Conservation (phyloP, 805 yeast species). For the Schwanniomyces sp. region DNA sequence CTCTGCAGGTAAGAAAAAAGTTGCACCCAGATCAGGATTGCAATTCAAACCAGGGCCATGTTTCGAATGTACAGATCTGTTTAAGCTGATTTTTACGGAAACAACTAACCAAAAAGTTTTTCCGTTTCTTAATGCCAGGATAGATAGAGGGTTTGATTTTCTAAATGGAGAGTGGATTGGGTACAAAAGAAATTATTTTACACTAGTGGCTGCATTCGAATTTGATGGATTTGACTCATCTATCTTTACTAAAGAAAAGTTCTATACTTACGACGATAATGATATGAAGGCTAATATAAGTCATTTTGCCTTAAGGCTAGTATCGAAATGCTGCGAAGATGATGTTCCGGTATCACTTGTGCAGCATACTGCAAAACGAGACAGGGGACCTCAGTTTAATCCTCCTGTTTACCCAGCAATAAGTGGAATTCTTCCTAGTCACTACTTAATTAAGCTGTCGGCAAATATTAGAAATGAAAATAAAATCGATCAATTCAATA, state of each 20-base stretch:
- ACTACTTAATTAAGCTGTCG: slow-evolving; percentile 52
- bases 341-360: slow-evolving; percentile 46
- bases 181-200: slow-evolving; percentile 67
- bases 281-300: slow-evolving; percentile 25
- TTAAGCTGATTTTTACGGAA: slow-evolving; percentile 22
- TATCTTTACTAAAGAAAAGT: slow-evolving; percentile 29
- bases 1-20: slow-evolving; percentile 24
- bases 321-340: slow-evolving; percentile 54
- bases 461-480: slow-evolving; percentile 59
- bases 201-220: slow-evolving; percentile 56
- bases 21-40: slow-evolving; percentile 65
- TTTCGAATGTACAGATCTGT: slow-evolving; percentile 37
- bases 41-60: slow-evolving; percentile 70
- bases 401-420: slow-evolving; percentile 58
- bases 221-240: slow-evolving; percentile 29
- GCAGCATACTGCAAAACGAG: slow-evolving; percentile 76
- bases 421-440: slow-evolving; percentile 60
- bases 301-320: slow-evolving; percentile 54
- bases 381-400: slow-evolving; percentile 63
- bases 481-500: slow-evolving; percentile 54
- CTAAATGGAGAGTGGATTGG: slow-evolving; percentile 62
- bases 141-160: slow-evolving; percentile 63
- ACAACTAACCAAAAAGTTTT: slow-evolving; percentile 24
- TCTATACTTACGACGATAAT: slow-evolving; percentile 26
- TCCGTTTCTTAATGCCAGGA: slow-evolving; percentile 51